Conservation (phyloP, 805 yeast genomes). For the Metschnikowia kunwiensis region DNA sequence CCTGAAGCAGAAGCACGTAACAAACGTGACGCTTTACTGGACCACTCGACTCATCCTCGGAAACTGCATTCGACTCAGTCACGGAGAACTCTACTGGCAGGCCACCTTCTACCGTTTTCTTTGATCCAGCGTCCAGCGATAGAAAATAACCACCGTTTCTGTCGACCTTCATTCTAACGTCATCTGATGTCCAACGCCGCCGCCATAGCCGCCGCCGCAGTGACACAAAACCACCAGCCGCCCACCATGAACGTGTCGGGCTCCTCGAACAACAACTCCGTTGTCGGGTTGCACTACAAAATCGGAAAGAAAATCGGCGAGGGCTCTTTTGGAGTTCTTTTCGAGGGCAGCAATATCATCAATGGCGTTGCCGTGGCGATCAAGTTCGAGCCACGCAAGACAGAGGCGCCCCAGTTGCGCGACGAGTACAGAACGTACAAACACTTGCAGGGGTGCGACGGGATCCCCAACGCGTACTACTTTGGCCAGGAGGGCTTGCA, state of each 20-base stretch:
- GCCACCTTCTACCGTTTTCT: too few relatives aligned
- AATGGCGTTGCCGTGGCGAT: constrained; percentile 69
- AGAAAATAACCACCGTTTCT: too few relatives aligned
- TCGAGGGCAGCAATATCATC: constrained; percentile 73
- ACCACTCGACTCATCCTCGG: too few relatives aligned
- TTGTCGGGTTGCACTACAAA: constrained; percentile 68
- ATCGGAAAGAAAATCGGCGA: constrained; percentile 84
- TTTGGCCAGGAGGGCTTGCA: constrained; percentile 85
- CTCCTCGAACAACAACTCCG: constrained; percentile 31
- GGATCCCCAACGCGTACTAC: constrained; percentile 81
- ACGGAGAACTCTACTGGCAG: too few relatives aligned
- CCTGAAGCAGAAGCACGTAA: too few relatives aligned
- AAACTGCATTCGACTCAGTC: too few relatives aligned
- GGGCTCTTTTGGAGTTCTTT: constrained; percentile 82
- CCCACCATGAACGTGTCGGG: constrained; percentile 18
- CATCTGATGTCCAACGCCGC: constrained; percentile 30
- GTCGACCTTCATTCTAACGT: too few relatives aligned
- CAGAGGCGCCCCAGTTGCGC: constrained; percentile 80
- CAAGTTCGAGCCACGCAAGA: constrained; percentile 75
- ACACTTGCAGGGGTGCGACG: constrained; percentile 62
- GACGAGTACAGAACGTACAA: constrained; percentile 80
- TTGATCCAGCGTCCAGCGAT: too few relatives aligned
- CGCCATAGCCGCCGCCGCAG: constrained; percentile 40
- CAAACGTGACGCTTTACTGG: too few relatives aligned
- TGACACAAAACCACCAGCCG: constrained; percentile 21